Percentiles rank a stretch among this genome's conserved stretches.
phyloP scores from a whole-genome alignment of 495 filamentous ascomycete genomes.

The Aspergillus indologenus region DNA sequence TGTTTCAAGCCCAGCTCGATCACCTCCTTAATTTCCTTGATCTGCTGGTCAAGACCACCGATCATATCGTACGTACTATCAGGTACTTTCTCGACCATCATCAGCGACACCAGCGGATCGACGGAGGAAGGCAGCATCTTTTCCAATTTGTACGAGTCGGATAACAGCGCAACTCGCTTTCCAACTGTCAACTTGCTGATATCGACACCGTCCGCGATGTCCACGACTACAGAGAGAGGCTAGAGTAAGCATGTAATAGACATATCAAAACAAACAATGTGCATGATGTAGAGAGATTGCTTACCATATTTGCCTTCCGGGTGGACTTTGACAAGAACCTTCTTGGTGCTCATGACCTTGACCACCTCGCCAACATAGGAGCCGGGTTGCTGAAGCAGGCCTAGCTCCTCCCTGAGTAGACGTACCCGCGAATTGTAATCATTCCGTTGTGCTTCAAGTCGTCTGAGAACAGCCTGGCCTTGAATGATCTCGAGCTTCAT shows the following conservation, averaged over 20 bases:
- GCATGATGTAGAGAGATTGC: constrained; percentile 20
- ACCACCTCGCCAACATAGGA: constrained; percentile 99
- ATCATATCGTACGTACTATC: constrained; percentile 99
- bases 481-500: constrained; percentile 99
- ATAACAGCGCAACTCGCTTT: constrained; percentile 95
- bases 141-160: constrained; percentile 95
- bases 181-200: constrained; percentile 92
- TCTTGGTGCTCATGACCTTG: constrained; percentile 99
- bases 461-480: constrained; percentile 88
- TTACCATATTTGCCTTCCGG: constrained; percentile 99
- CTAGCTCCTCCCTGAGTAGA: constrained; percentile 91
- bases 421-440: constrained; percentile 99
- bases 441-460: constrained; percentile 96
- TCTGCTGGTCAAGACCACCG: constrained; percentile 96
- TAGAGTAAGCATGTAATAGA: constrained; percentile 14
- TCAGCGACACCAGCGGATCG: constrained; percentile 97
- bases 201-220: constrained; percentile 92
- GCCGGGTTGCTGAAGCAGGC: constrained; percentile 92
- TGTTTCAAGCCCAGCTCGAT: constrained; percentile 98
- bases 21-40: constrained; percentile 99
- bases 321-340: constrained; percentile 98
- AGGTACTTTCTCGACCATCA: constrained; percentile 99
- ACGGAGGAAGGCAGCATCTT: constrained; percentile 97
- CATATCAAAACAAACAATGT: neutral
- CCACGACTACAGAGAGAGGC: constrained; percentile 67